Base-by-base conservation (phyloP, 768 basidiomycete species). In the Phanerochaete carnosa region DNA sequence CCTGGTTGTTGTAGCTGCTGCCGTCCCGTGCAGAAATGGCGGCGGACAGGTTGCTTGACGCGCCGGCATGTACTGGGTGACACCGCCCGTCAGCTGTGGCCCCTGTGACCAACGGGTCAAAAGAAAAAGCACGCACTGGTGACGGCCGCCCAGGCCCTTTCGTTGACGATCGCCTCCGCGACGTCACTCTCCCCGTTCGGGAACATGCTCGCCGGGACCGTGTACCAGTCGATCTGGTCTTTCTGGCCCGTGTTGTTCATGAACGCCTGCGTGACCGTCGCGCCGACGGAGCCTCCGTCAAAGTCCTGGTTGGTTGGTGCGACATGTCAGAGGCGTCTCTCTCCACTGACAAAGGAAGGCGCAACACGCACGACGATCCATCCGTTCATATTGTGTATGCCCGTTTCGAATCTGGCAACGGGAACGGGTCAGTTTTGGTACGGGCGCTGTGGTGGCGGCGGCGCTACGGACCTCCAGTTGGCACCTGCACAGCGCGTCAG, bases 91-190 rank as follows among this genome's bases (percentile, higher is more conserved):
- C 39, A 7, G 8, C 19, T 11, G 11, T 9, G 13, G 69, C 65
- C 1, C 82, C 71, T 47, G 43, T 83, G 29, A 43, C 37, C 25
- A 54, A n/a, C 45, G 26, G 47, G 60, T 47, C 37, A 52, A 32
- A 23, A 15, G 46, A 30, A 45, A 23, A 22, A 46, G 28, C 8
- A 73, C 80, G 64, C 64, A 85, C 87, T 77, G 0, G 81, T 72
- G 30, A 89, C 70, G 2, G 81, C 84, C 2, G 72, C 75, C 87
- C 87, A 89, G 15, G 74, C 75, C 53, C 73, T 73, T 58, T 88
- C 78, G 43, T 86, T 72, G 28, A 80, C 60, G 12, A 89, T 72
- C 2, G 76, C 78, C 49, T 51, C 29, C n/a, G 45, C 51, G 45
- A 62, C 45, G 26, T 58, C 61, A 39, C 61, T 30, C n/a, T 73